phyloP scores from a whole-genome alignment of 2,329 filamentous ascomycete species.

The Neobulgaria alba region DNA sequence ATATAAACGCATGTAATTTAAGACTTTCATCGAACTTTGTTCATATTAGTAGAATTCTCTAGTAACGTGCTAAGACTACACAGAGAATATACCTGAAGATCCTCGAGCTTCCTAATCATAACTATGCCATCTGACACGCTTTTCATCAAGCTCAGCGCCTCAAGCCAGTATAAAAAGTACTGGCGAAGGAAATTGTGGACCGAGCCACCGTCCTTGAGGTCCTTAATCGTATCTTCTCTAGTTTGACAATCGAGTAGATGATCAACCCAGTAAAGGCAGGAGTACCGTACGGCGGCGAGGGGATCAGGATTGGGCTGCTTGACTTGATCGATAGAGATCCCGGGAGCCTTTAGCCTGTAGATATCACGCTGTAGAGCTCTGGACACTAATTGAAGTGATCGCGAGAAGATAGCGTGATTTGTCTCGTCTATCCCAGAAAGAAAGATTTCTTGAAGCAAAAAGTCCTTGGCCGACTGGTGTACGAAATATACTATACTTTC shows the following conservation, averaged over 20 bases:
- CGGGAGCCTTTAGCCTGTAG: constrained; percentile 24
- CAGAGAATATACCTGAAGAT: constrained; percentile 2
- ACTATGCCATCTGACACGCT: constrained; percentile 12
- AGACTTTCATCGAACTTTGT: not conserved
- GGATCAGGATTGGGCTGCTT: constrained; percentile 21
- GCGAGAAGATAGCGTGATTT: constrained; percentile 29
- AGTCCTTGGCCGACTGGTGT: constrained; percentile 29
- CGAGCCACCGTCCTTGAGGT: constrained; percentile 6
- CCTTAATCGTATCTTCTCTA: constrained; percentile 3
- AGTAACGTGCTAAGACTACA: not conserved
- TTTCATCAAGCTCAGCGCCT: constrained; percentile 20
- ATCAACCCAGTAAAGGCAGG: constrained; percentile 30
- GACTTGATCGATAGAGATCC: constrained; percentile 19
- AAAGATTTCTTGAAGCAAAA: constrained; percentile 27
- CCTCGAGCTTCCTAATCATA: constrained; percentile 17
- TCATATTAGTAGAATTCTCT: not conserved
- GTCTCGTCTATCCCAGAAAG: constrained; percentile 18
- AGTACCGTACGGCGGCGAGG: constrained; percentile 20
- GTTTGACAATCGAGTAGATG: constrained; percentile 24
- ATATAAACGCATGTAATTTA: constrained; percentile 3
- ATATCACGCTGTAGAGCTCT: constrained; percentile 30
- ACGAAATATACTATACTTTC: constrained; percentile 23
- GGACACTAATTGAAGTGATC: constrained; percentile 29
- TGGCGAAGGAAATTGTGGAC: constrained; percentile 6
- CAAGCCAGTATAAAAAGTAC: constrained; percentile 10